Conservation (phyloP, 1,284 basidiomycete species). For the Neolentinus lepideus region DNA sequence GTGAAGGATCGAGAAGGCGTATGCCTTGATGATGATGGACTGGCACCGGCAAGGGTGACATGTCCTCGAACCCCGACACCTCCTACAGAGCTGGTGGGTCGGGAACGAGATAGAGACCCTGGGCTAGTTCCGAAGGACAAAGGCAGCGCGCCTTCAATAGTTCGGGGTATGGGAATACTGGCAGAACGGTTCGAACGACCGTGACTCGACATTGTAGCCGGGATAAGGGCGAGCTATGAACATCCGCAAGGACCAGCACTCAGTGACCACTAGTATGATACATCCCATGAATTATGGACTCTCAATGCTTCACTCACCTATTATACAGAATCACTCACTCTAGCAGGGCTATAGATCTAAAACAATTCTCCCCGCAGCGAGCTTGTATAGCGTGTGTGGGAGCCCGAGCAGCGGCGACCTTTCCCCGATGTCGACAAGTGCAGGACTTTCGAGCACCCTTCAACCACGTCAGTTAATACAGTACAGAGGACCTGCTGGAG, state of each 20-base stretch:
- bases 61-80: background rate
- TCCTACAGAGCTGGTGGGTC: background rate
- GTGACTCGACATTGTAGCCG: background rate
- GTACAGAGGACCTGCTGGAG: background rate
- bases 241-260: too few species aligned
- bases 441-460: background rate
- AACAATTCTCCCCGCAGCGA: too few species aligned
- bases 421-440: too few species aligned
- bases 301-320: too few species aligned
- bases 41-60: conserved; percentile 1
- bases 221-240: background rate
- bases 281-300: too few species aligned
- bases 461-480: background rate
- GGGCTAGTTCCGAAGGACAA: background rate
- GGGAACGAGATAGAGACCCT: background rate
- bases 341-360: too few species aligned
- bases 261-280: too few species aligned
- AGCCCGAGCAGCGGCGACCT: too few species aligned
- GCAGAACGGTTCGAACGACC: background rate
- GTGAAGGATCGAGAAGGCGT: background rate
- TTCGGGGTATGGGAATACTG: background rate
- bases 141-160: background rate
- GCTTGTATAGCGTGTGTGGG: too few species aligned
- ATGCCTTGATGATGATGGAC: background rate
- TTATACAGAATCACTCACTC: too few species aligned